Evolutionary conservation across 2,329 filamentous ascomycete genomes (phyloP), one percentile per base, ranked within the genome.

Genomic region (Emericellopsis atlantica): DNA sequence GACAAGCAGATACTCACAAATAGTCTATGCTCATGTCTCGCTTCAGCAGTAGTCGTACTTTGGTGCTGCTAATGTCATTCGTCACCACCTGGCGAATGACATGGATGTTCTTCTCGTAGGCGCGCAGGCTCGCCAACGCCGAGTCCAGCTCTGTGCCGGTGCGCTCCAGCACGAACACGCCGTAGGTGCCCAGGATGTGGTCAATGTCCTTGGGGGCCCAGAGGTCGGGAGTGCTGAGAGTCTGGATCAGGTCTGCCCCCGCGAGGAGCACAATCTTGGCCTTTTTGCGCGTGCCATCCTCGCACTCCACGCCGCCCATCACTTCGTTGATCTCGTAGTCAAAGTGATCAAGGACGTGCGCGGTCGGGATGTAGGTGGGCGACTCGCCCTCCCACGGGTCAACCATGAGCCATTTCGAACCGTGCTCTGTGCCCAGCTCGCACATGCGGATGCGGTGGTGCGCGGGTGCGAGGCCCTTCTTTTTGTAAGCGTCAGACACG

Each of bases 71-170:
- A 43, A 92, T 81, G 52, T 93, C 84, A 57, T 90, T 90, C 49
- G 94, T 89, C 40, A 94, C 40, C 46, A 57, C 57, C 51, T 61
- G 58, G 43, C 85, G 83, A 47, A 95, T 90, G 41, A 94, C 83
- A 54, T 86, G 81, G 45, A 95, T 79, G 50, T 94, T 92, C 51
- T 88, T 77, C 53, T 86, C 81, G 76, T 83, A 95, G 45, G 79
- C 75, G 55, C 87, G 81, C 37, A 95, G 67, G 36, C 77, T 81
- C n/a, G 82, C 79, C 36, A 95, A 70, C 2, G 89, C 88, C 54
- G 93, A 84, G 46, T 94, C 84, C 39, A 93, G 83, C 53, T 94
- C 86, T 18, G 87, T 94, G 35, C 88, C 89, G 33, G 79, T 81
- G 45, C 90, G 78, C 68, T 95, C 84, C n/a, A 93, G 74, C 44